phyloP scores from a whole-genome alignment of 179 eudicot genomes.

The Dionaea muscipula region DNA sequence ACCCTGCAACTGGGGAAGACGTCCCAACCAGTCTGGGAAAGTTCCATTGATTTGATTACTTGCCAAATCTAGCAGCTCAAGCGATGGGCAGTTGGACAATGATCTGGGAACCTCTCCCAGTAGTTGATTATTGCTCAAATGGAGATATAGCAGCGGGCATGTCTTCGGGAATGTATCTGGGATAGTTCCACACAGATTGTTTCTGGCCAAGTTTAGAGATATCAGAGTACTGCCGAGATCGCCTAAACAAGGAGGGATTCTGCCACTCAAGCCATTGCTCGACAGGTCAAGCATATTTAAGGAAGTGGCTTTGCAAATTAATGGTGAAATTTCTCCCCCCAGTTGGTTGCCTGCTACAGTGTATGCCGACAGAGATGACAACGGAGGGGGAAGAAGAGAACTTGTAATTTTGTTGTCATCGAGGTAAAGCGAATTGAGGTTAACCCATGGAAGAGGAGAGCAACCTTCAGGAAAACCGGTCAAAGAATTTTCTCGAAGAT shows the following conservation, averaged over 20 bases:
- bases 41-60: background rate
- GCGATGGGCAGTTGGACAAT: background rate
- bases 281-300: conserved; percentile 15
- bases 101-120: conserved; percentile 10
- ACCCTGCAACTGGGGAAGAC: conserved; percentile 19
- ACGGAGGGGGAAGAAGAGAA: conserved; percentile 5
- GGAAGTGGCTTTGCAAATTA: conserved; percentile 4
- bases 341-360: conserved; percentile 10
- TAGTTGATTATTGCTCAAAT: conserved; percentile 14
- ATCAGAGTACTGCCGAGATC: conserved; percentile 3
- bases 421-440: background rate
- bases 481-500: conserved; percentile 10
- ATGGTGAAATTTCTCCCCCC: conserved; percentile 11
- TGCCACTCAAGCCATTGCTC: conserved; percentile 18
- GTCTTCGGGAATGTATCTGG: conserved; percentile 4
- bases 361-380: conserved; percentile 11
- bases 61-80: background rate
- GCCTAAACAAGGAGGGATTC: conserved; percentile 13
- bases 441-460: conserved; percentile 11
- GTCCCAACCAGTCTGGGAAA: conserved; percentile 1
- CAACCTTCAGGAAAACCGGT: conserved; percentile 12
- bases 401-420: no score
- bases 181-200: conserved; percentile 12
- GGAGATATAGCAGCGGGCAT: conserved; percentile 15
- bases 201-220: conserved; percentile 7